Conservation (phyloP, 257 asterid species). For the Vinca minor region DNA sequence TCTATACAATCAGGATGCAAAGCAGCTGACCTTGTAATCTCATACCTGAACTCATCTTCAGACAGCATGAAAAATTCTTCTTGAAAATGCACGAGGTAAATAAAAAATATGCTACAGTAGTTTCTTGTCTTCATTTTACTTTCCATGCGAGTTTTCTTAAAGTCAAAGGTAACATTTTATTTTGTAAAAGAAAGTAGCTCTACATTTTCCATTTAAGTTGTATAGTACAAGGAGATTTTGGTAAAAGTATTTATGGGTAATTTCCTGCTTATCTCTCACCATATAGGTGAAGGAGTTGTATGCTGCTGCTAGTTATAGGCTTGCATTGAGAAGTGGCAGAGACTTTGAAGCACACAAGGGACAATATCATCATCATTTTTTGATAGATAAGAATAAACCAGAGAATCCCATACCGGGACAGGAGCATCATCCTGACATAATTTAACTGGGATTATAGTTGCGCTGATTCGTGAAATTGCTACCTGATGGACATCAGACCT, state of each 20-base stretch:
- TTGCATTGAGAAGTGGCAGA: neutral
- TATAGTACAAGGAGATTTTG: neutral
- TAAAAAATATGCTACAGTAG: neutral
- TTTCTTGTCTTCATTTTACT: neutral
- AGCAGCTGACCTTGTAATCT: slow-evolving; percentile 85
- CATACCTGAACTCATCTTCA: slow-evolving; percentile 50
- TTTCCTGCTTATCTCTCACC: neutral
- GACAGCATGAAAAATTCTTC: slow-evolving; percentile 10
- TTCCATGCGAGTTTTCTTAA: neutral
- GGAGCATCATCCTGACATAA: neutral
- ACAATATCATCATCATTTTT: too few relatives aligned
- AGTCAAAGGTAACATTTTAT: neutral
- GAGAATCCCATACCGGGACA: too few relatives aligned
- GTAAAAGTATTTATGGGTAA: neutral
- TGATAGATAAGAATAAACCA: too few relatives aligned
- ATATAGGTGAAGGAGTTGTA: too few relatives aligned
- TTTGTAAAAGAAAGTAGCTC: neutral
- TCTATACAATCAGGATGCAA: slow-evolving; percentile 74
- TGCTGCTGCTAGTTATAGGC: neutral
- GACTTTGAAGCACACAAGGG: neutral
- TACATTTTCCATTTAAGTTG: neutral
- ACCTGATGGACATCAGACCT: neutral
- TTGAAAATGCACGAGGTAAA: slow-evolving; percentile 3
- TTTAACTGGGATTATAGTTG: neutral
- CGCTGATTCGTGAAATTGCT: neutral